Percentiles rank a stretch among this genome's conserved stretches.
These are phyloP conservation scores for Pistacia vera DNA, from an alignment of 345 rosid genomes.

Conservation along the genomic window DNA sequence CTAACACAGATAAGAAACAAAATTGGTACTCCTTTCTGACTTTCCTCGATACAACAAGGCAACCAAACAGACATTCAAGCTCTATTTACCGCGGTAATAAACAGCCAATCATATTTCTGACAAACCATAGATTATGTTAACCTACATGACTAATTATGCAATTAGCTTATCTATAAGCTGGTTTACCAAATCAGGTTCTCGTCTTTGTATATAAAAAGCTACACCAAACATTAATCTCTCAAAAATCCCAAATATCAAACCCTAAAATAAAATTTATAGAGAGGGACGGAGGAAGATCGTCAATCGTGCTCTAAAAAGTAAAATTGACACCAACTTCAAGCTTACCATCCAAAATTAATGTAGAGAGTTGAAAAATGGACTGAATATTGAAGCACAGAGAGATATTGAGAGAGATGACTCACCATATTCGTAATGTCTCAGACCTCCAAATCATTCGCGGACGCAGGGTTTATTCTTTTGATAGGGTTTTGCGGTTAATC, in stretches of 20 bases:
- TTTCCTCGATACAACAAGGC: background rate
- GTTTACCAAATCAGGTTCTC: background rate
- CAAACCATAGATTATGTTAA: background rate
- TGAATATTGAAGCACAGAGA: background rate
- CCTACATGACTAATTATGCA: background rate
- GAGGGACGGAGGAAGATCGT: background rate
- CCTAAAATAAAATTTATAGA: background rate
- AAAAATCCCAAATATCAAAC: background rate
- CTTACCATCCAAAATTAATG: background rate
- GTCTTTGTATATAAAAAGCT: background rate
- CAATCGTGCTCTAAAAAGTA: background rate
- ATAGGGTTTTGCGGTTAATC: constrained; percentile 13
- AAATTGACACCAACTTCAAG: background rate
- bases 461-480: background rate
- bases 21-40: background rate
- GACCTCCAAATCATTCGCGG: background rate
- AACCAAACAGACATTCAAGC: background rate
- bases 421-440: constrained; percentile 22
- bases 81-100: too few species aligned
- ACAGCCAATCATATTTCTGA: background rate
- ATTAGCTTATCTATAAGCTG: background rate
- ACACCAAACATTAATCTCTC: background rate
- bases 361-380: too few species aligned
- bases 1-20: background rate
- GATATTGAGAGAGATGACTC: constrained; percentile 2